Evolutionary conservation across 176 grass and related monocot genomes (phyloP).

Genomic region (Triticum timopheevii): DNA sequence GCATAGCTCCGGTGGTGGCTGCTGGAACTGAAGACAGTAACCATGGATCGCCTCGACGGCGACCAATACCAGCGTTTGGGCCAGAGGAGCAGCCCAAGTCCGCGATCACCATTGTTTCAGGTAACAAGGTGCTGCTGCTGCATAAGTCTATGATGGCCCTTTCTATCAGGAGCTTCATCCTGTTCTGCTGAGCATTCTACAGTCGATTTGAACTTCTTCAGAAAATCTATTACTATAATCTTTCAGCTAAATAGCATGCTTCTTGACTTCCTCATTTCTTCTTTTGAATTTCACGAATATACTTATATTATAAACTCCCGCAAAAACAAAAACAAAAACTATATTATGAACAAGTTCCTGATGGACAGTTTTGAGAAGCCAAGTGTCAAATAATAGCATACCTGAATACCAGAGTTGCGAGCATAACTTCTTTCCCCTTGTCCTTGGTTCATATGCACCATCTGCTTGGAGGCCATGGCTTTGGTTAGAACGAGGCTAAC

Average conservation of each 20-base stretch:
- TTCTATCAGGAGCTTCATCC: conserved; percentile 15
- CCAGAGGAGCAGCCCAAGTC: conserved; percentile 20
- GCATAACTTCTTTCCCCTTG: conserved; percentile 9
- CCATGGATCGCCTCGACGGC: neutral
- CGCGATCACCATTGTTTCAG: neutral
- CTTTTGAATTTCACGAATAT: neutral
- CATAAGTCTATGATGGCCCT: neutral
- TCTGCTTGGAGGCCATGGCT: neutral
- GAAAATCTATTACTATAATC: neutral
- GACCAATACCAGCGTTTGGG: neutral
- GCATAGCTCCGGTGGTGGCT: neutral
- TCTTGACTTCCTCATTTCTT: neutral
- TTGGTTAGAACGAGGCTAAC: neutral
- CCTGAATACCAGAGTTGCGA: conserved; percentile 4
- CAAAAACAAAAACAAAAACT: neutral
- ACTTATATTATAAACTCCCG: too few species aligned
- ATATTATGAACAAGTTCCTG: neutral
- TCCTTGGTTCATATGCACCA: conserved; percentile 13
- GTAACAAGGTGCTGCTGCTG: neutral
- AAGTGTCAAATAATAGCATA: neutral
- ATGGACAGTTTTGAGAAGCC: neutral
- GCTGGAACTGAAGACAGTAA: neutral
- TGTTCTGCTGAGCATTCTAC: neutral
- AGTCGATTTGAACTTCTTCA: neutral
- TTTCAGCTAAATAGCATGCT: neutral